A percentile compares a stretch with the other conserved stretches of the same genome.
These are phyloP conservation scores for Triticum aestivum DNA, from an alignment of 176 grass and related monocot genomes.

Conservation along the genomic window DNA sequence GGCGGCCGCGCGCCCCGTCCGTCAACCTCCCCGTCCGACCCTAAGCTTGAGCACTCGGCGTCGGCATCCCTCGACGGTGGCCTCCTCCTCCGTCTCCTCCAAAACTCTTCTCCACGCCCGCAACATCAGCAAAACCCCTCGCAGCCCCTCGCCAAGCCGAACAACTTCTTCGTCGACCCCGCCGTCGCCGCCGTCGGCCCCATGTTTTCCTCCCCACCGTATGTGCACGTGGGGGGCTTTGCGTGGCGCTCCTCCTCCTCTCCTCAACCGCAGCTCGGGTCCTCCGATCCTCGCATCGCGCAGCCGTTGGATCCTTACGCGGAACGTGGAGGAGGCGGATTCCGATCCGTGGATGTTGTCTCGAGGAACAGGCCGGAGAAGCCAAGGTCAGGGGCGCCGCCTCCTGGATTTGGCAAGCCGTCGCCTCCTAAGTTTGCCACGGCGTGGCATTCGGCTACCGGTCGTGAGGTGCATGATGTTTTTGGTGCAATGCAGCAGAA, in stretches of 20 bases:
- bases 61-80: conserved; percentile 49
- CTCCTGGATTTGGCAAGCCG: conserved; percentile 51
- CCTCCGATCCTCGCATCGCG: conserved; percentile 27
- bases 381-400: conserved; percentile 30
- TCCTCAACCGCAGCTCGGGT: conserved; percentile 18
- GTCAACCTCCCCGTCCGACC: conserved; percentile 1
- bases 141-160: not conserved
- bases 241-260: conserved; percentile 30
- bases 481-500: conserved; percentile 22
- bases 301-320: conserved; percentile 18
- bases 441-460: not conserved
- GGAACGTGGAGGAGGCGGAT: conserved; percentile 3
- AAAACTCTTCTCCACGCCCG: conserved; percentile 47
- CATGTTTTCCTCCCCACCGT: conserved; percentile 16
- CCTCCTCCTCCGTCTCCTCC: conserved; percentile 65
- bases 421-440: conserved; percentile 47
- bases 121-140: not conserved
- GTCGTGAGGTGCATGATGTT: not conserved
- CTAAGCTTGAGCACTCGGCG: not conserved
- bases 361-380: conserved; percentile 16
- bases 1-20: not conserved
- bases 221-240: conserved; percentile 27
- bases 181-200: conserved; percentile 59
- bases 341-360: conserved; percentile 29
- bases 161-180: conserved; percentile 35